Evolutionary conservation across 1,284 basidiomycete species (phyloP).

Genomic region (Schizopora paradoxa): DNA sequence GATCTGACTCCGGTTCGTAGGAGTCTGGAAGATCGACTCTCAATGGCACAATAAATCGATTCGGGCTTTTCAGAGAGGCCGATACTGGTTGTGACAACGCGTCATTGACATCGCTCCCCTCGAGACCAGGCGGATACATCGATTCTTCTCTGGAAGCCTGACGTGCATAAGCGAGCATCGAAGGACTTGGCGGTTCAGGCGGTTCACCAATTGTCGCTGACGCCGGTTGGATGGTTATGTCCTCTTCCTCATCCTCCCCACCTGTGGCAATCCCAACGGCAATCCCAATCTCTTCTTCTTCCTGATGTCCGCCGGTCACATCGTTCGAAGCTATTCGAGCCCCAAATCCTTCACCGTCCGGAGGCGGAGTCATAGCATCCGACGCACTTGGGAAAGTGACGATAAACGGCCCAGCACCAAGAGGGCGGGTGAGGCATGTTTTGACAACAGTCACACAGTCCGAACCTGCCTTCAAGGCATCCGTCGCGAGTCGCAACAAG

Average conservation of each 20-base stretch:
- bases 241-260: slow-evolving; percentile 22
- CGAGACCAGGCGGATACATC: too few species aligned
- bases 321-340: neutral
- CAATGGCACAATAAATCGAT: too few species aligned
- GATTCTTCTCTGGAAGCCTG: too few species aligned
- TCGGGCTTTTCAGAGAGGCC: too few species aligned
- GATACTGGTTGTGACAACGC: too few species aligned
- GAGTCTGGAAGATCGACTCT: too few species aligned
- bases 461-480: slow-evolving; percentile 81
- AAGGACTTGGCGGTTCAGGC: too few species aligned
- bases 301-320: slow-evolving; percentile 8
- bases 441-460: slow-evolving; percentile 85
- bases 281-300: slow-evolving; percentile 5
- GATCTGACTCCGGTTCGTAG: slow-evolving; percentile 34
- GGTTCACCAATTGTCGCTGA: too few species aligned
- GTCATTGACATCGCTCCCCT: too few species aligned
- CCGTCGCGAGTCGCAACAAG: slow-evolving; percentile 79
- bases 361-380: slow-evolving; percentile 33
- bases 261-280: slow-evolving; percentile 7
- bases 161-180: too few species aligned
- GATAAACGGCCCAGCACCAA: slow-evolving; percentile 57
- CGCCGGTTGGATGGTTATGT: slow-evolving; percentile 24
- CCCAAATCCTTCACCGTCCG: neutral
- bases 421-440: slow-evolving; percentile 61
- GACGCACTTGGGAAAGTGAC: slow-evolving; percentile 51